Percentiles rank a stretch among this genome's conserved stretches.
phyloP scores from a whole-genome alignment of 495 filamentous ascomycete genomes.

The Hypoxylon intermedium region DNA sequence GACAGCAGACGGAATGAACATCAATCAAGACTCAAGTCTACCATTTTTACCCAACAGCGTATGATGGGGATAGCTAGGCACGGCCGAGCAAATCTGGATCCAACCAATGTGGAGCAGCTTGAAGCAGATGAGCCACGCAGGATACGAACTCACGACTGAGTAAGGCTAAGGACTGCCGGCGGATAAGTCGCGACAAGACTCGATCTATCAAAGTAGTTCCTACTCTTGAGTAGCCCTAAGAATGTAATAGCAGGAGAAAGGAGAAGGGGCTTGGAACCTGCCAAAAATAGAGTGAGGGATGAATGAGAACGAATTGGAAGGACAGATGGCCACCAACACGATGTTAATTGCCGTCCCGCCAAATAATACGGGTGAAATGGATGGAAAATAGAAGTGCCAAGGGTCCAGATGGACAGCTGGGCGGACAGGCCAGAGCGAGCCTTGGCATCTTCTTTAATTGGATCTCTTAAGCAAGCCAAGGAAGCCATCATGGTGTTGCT shows the following conservation, averaged over 20 bases:
- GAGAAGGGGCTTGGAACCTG: constrained; percentile 5
- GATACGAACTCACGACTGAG: constrained; percentile 24
- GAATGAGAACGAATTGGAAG: constrained; percentile 18
- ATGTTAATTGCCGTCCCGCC: constrained; percentile 31
- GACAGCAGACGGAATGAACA: constrained; percentile 12
- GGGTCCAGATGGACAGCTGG: constrained; percentile 21
- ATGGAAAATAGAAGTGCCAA: constrained; percentile 24
- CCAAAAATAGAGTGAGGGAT: constrained; percentile 7
- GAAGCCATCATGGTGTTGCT: constrained; percentile 19
- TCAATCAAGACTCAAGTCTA: constrained; percentile 26
- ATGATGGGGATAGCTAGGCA: constrained; percentile 2
- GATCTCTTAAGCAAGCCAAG: constrained; percentile 18
- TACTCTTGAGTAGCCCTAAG: not conserved
- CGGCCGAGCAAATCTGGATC: not conserved
- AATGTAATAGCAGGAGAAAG: not conserved
- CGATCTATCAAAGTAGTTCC: not conserved
- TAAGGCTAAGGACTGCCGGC: not conserved
- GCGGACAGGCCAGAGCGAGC: constrained; percentile 21
- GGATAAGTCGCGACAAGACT: not conserved
- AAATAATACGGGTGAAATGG: constrained; percentile 26
- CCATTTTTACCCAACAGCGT: constrained; percentile 21
- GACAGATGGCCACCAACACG: constrained; percentile 19
- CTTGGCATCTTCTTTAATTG: constrained; percentile 37
- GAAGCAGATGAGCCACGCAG: constrained; percentile 3
- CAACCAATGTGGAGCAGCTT: constrained; percentile 6